Conservation (phyloP, 495 filamentous ascomycete genomes). For the Elasticomyces elasticus region DNA sequence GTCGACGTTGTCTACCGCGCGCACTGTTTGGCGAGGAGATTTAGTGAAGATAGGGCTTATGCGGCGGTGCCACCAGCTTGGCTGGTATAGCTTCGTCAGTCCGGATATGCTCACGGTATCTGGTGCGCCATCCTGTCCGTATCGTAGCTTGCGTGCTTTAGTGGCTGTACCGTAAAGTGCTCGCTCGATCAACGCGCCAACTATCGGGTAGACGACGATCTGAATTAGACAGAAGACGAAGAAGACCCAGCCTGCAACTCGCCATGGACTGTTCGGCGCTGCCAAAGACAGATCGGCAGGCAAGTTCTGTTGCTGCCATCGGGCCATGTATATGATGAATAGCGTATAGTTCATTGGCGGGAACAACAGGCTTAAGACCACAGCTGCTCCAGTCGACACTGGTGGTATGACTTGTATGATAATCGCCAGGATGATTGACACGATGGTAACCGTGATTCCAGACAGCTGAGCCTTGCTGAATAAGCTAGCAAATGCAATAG, state of each 20-base stretch:
- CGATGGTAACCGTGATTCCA: constrained; percentile 35
- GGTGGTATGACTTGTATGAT: constrained; percentile 35
- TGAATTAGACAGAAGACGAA: constrained; percentile 49
- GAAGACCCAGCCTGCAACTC: constrained; percentile 20
- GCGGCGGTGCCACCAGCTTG: constrained; percentile 47
- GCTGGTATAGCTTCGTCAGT: constrained; percentile 66
- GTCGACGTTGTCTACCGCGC: constrained; percentile 61
- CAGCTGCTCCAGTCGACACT: constrained; percentile 24
- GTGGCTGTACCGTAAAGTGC: constrained; percentile 63
- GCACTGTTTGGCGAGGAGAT: constrained; percentile 47
- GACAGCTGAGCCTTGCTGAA: constrained; percentile 41
- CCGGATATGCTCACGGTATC: constrained; percentile 47
- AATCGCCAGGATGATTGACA: constrained; percentile 36
- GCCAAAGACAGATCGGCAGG: constrained; percentile 26
- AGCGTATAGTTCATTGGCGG: constrained; percentile 33
- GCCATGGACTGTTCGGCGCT: constrained; percentile 24
- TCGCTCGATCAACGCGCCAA: constrained; percentile 65
- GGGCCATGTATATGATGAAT: constrained; percentile 33
- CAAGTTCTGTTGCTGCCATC: constrained; percentile 23
- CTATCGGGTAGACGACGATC: constrained; percentile 58
- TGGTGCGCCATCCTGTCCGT: constrained; percentile 3
- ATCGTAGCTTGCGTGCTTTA: constrained; percentile 44
- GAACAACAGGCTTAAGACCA: constrained; percentile 29
- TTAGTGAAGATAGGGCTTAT: constrained; percentile 41
- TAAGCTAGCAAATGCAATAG: constrained; percentile 35